phyloP scores from a whole-genome alignment of 2,329 filamentous ascomycete genomes.

The Alternaria burnsii region DNA sequence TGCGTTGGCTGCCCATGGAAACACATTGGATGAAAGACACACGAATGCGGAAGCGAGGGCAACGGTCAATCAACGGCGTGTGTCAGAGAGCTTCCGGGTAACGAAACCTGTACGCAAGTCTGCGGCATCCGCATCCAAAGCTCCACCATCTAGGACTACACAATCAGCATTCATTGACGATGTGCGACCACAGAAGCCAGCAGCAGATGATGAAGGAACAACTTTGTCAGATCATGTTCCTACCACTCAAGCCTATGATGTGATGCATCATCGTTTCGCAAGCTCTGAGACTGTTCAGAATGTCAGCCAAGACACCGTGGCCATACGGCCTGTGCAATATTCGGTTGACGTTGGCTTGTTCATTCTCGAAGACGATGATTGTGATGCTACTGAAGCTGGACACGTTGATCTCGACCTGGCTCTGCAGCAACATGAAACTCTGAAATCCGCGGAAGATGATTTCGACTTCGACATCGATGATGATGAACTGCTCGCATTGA shows the following conservation, averaged over 20 bases:
- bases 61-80: constrained; percentile 13
- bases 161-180: not conserved
- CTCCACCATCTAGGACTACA: not conserved
- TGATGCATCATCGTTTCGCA: not conserved
- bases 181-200: not conserved
- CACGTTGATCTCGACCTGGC: not conserved
- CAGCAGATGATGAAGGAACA: not conserved
- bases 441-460: constrained; percentile 14
- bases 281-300: not conserved
- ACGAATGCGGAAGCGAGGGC: constrained; percentile 2
- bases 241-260: not conserved
- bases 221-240: not conserved
- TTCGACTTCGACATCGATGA: constrained; percentile 37
- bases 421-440: not conserved
- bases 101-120: constrained; percentile 19
- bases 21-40: not conserved
- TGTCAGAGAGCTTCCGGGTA: constrained; percentile 26
- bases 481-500: constrained; percentile 32
- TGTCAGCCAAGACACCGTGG: constrained; percentile 3
- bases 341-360: not conserved
- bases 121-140: not conserved
- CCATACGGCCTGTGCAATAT: not conserved
- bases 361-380: not conserved
- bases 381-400: not conserved
- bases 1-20: constrained; percentile 3